A percentile compares a stretch with the other conserved stretches of the same genome.
Conservation (phyloP, 2,329 filamentous ascomycete species). For the Xylaria hypoxylon region DNA sequence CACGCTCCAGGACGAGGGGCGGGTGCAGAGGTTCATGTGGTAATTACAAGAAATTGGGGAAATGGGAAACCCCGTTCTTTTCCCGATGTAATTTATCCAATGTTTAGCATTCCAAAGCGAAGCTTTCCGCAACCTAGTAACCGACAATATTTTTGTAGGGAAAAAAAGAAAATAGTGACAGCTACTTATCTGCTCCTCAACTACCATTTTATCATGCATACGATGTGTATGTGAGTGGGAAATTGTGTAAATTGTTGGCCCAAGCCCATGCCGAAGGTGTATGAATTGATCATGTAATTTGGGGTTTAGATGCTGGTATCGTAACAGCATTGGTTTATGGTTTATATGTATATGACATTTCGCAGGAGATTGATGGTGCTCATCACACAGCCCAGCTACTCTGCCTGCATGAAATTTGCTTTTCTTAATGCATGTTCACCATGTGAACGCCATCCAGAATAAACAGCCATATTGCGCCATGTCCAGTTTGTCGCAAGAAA, state of each 20-base stretch:
- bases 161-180: no score
- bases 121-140: not conserved
- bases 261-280: not conserved
- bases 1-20: slow-evolving; percentile 64
- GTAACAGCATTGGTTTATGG: slow-evolving; percentile 24
- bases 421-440: slow-evolving; percentile 31
- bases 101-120: not conserved
- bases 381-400: not conserved
- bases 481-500: slow-evolving; percentile 13
- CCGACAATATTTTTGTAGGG: not conserved
- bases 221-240: not conserved
- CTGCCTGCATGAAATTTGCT: slow-evolving; percentile 9
- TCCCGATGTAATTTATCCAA: not conserved
- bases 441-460: slow-evolving; percentile 30
- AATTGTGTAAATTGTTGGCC: not conserved
- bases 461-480: slow-evolving; percentile 28
- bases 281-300: not conserved
- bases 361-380: slow-evolving; percentile 1
- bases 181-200: not conserved
- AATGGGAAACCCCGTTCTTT: not conserved
- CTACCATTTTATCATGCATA: not conserved
- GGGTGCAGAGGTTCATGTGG: slow-evolving; percentile 85
- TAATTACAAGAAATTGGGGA: slow-evolving; percentile 51
- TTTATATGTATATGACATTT: slow-evolving; percentile 26
- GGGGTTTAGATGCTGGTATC: slow-evolving; percentile 16